Conservation (phyloP, 441 rosid genomes). For the Erodium trifolium region DNA sequence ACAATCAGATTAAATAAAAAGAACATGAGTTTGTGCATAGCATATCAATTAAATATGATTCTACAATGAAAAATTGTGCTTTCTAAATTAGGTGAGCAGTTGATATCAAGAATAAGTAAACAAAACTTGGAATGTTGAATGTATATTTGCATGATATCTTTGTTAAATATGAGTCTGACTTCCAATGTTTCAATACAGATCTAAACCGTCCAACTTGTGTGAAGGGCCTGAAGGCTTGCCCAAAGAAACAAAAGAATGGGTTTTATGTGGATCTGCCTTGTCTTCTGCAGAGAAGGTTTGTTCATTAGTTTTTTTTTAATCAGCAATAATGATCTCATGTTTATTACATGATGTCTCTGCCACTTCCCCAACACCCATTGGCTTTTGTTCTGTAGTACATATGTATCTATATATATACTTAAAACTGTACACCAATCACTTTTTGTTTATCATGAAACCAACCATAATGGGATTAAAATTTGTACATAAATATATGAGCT, state of each 20-base stretch:
- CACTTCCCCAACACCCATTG: too few relatives aligned
- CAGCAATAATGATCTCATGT: too few relatives aligned
- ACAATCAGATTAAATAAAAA: neutral
- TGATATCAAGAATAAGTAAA: too few relatives aligned
- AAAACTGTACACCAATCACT: too few relatives aligned
- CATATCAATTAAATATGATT: neutral
- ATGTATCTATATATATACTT: too few relatives aligned
- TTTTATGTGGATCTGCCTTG: conserved; percentile 81
- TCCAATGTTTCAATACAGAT: conserved; percentile 29
- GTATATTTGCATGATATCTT: neutral
- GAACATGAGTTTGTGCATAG: neutral
- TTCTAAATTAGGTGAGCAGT: neutral
- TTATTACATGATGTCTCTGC: too few relatives aligned
- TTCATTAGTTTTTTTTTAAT: conserved; percentile 3
- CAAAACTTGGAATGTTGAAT: too few relatives aligned
- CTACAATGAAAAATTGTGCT: neutral
- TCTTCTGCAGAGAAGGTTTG: conserved; percentile 69
- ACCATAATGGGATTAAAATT: too few relatives aligned
- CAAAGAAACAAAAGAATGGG: conserved; percentile 35
- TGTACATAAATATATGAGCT: too few relatives aligned
- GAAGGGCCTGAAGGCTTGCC: conserved; percentile 14
- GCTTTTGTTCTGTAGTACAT: too few relatives aligned
- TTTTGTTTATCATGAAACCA: too few relatives aligned
- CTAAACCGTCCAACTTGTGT: conserved; percentile 25
- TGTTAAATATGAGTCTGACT: conserved; percentile 8